These are phyloP conservation scores for Kurtzmaniella cleridarum DNA, from an alignment of 805 yeast species.

Conservation along the genomic window DNA sequence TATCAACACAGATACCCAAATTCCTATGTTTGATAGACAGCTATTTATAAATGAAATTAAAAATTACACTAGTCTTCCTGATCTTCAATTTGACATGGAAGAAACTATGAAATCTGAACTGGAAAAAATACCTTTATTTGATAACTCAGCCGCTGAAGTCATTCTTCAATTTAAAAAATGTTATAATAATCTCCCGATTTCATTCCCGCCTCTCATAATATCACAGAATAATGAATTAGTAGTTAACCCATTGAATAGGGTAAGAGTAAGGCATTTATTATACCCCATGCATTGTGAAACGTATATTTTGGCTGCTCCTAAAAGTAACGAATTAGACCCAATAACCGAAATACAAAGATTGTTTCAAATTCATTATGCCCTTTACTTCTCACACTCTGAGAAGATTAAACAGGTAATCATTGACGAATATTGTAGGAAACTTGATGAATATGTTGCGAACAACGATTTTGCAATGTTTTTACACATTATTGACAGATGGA, in stretches of 20 bases:
- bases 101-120: conserved; percentile 14
- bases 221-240: conserved; percentile 1
- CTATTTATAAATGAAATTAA: conserved; percentile 30
- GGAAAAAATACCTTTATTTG: conserved; percentile 18
- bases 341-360: conserved; percentile 53
- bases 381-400: conserved; percentile 36
- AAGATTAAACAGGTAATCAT: conserved; percentile 24
- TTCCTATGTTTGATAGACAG: conserved; percentile 19
- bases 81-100: conserved; percentile 12
- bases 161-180: conserved; percentile 21
- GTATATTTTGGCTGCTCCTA: conserved; percentile 45
- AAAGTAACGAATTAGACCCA: conserved; percentile 56
- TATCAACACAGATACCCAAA: conserved; percentile 25
- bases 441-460: conserved; percentile 25
- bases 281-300: conserved; percentile 46
- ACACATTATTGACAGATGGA: conserved; percentile 37
- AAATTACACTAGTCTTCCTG: conserved; percentile 14
- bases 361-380: conserved; percentile 35
- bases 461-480: conserved; percentile 32
- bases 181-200: conserved; percentile 28
- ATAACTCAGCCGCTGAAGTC: conserved; percentile 26
- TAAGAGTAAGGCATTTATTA: conserved; percentile 30
- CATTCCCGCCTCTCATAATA: conserved; percentile 26
- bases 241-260: conserved; percentile 24
- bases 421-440: conserved; percentile 26